A percentile compares a stretch with the other conserved stretches of the same genome.
Evolutionary conservation across 2,329 filamentous ascomycete genomes (phyloP).

Genomic region (Phaeosphaeria sp.): DNA sequence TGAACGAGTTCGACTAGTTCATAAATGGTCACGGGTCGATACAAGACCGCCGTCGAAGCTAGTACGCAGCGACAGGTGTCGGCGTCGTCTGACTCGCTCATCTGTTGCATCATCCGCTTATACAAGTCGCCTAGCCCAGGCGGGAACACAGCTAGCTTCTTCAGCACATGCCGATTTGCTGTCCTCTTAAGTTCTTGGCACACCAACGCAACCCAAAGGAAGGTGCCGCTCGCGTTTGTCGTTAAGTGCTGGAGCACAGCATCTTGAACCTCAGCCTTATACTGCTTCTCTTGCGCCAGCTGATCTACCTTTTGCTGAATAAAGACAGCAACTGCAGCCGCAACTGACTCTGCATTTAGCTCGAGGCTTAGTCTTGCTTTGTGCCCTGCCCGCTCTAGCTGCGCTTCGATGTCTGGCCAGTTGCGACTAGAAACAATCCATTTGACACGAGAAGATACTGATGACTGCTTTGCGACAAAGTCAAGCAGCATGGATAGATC

Average conservation of each 20-base stretch:
- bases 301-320: slow-evolving; percentile 45
- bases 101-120: slow-evolving; percentile 47
- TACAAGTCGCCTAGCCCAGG: slow-evolving; percentile 50
- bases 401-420: slow-evolving; percentile 41
- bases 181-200: slow-evolving; percentile 40
- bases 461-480: not conserved
- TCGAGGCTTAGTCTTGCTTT: slow-evolving; percentile 38
- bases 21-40: slow-evolving; percentile 47
- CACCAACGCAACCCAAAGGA: slow-evolving; percentile 35
- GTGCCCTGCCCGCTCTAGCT: slow-evolving; percentile 26
- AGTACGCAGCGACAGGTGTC: slow-evolving; percentile 48
- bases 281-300: slow-evolving; percentile 34
- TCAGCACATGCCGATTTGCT: slow-evolving; percentile 13
- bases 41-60: slow-evolving; percentile 33
- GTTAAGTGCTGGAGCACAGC: slow-evolving; percentile 25
- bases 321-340: slow-evolving; percentile 46
- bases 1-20: slow-evolving; percentile 44
- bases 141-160: slow-evolving; percentile 39
- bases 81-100: slow-evolving; percentile 33
- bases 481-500: not conserved
- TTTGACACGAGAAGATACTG: not conserved
- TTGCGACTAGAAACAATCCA: slow-evolving; percentile 26
- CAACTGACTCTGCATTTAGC: slow-evolving; percentile 44
- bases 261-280: slow-evolving; percentile 47
- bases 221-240: slow-evolving; percentile 49